Conservation (phyloP, 176 grass and related monocot genomes). For the Paspalum notatum region DNA sequence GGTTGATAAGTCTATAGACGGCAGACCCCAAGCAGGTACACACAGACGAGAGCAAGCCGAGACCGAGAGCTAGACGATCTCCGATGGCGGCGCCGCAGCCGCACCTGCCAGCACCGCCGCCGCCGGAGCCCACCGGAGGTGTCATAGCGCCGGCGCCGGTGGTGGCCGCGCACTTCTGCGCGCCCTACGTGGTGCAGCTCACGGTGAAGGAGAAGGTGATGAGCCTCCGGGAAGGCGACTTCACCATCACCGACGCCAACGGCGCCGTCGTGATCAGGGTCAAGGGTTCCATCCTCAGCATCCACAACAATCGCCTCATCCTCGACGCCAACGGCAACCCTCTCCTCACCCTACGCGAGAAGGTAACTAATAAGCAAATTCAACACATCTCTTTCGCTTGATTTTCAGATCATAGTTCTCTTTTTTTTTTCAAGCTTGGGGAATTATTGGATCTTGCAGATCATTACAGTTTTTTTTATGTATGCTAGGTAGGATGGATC, state of each 20-base stretch:
- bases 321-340: conserved; percentile 51
- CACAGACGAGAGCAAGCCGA: no score
- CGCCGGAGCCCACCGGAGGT: background rate
- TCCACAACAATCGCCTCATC: conserved; percentile 58
- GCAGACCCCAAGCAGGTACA: no score
- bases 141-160: conserved; percentile 34
- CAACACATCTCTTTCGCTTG: background rate
- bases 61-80: no score
- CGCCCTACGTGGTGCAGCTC: conserved; percentile 56
- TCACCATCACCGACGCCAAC: conserved; percentile 66
- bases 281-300: conserved; percentile 50
- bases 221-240: conserved; percentile 62
- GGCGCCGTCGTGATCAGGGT: conserved; percentile 56
- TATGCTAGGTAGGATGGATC: no score
- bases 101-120: no score
- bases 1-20: no score
- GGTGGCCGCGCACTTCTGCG: conserved; percentile 59
- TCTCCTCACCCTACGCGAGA: conserved; percentile 69
- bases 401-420: background rate
- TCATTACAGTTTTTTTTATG: no score
- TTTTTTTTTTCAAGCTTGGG: background rate
- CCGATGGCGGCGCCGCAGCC: background rate
- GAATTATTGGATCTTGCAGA: no score
- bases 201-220: conserved; percentile 65
- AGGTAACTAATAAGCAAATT: conserved; percentile 4